Evolutionary conservation across 2,329 filamentous ascomycete species (phyloP), one percentile per base, ranked within the genome.

Genomic region (Microcyclospora tardicrescens): DNA sequence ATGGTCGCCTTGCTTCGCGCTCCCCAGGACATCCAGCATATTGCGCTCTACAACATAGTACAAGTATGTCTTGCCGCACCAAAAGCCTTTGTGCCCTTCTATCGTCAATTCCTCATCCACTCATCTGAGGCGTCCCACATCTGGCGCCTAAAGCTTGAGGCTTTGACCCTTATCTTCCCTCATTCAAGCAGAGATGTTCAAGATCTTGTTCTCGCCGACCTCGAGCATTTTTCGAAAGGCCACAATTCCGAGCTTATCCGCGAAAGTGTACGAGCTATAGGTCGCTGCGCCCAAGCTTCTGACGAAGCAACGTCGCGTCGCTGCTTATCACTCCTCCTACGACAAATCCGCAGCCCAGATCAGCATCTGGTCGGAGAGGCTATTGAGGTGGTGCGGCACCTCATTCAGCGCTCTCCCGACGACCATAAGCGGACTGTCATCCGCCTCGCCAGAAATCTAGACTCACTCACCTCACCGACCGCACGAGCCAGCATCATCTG

Each of bases 401-500:
- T 98, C 36, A 96, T 98, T 38, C 91, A 98, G 56, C 84, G 93
- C 52, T 79, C 93, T 45, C 85, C 89, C 0, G 65, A 75, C 19
- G 77, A 77, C 3, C 91, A 98, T 56, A 72, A 77, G 10, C 81
- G 79, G 32, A 98, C 91, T 0, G 86, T 96, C 1, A 76, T 96
- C 28, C 75, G 85, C 34, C 65, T 98, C 35, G 91, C 91, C 5
- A 91, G 86, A 61, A 87, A 94, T 44, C 73, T 98, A 2, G 91
- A 95, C 54, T 82, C 81, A 3, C 84, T 86, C 2, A 84, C 82
- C 0, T 87, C 91, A 44, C 79, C 91, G 1, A 81, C 86, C 43
- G 91, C 91, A 3, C 74, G 91, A 48, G 91, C 91, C 2, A 94
- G 84, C 36, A 95, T 98, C 46, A 82, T 98, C 50, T 98, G 91